Evolutionary conservation across 163 green algal genomes (phyloP).

Genomic region (Volvox carteri): DNA sequence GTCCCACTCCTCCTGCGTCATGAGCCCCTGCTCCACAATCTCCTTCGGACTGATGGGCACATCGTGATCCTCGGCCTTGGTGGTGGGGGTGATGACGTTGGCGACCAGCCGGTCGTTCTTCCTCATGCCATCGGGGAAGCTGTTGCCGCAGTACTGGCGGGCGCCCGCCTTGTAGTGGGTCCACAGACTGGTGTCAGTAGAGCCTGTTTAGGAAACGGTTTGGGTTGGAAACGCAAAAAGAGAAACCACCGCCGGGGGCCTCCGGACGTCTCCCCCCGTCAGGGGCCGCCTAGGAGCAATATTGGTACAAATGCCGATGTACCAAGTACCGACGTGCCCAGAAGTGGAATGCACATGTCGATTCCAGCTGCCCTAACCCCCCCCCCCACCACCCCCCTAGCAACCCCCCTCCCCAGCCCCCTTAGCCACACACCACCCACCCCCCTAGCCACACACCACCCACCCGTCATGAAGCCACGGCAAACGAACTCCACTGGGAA

Average conservation of each 20-base stretch:
- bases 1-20: slow-evolving; percentile 92
- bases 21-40: slow-evolving; percentile 87
- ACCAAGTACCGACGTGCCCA: too few species aligned
- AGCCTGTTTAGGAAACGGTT: slow-evolving; percentile 74
- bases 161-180: slow-evolving; percentile 95
- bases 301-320: too few species aligned
- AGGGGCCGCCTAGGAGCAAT: too few species aligned
- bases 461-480: slow-evolving; percentile 96
- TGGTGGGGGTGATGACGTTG: slow-evolving; percentile 93
- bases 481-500: slow-evolving; percentile 99
- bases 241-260: too few species aligned
- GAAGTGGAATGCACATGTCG: too few species aligned
- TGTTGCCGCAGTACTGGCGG: slow-evolving; percentile 96
- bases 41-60: slow-evolving; percentile 90
- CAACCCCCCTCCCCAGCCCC: background rate
- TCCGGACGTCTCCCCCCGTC: too few species aligned
- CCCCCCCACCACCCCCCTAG: background rate
- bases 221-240: background rate
- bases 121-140: slow-evolving; percentile 92
- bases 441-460: background rate
- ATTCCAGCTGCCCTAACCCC: background rate
- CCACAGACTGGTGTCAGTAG: slow-evolving; percentile 97
- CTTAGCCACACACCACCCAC: background rate
- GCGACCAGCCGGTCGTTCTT: slow-evolving; percentile 93
- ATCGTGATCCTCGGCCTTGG: slow-evolving; percentile 92